Evolutionary conservation across 2,329 filamentous ascomycete species (phyloP).

Genomic region (Alternaria angustiovoidea): DNA sequence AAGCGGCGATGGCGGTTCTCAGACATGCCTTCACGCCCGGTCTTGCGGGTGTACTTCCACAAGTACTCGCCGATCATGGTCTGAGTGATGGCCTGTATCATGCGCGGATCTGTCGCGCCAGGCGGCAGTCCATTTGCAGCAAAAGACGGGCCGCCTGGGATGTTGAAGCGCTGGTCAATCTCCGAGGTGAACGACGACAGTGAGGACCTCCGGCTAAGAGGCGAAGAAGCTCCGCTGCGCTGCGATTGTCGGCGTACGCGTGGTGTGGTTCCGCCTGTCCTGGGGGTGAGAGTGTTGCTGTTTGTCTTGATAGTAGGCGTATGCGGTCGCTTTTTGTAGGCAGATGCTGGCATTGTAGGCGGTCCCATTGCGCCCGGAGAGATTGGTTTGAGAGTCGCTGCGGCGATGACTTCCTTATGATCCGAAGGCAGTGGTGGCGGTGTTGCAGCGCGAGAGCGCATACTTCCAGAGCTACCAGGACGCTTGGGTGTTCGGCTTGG

Average conservation of each 20-base stretch:
- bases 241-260: slow-evolving; percentile 51
- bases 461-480: slow-evolving; percentile 78
- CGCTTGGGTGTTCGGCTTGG: slow-evolving; percentile 56
- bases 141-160: slow-evolving; percentile 59
- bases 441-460: slow-evolving; percentile 58
- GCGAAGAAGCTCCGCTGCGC: slow-evolving; percentile 60
- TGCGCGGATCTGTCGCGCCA: slow-evolving; percentile 83
- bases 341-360: slow-evolving; percentile 82
- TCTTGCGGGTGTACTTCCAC: slow-evolving; percentile 98
- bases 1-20: slow-evolving; percentile 91
- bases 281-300: slow-evolving; percentile 55
- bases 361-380: slow-evolving; percentile 74
- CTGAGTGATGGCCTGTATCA: slow-evolving; percentile 99
- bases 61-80: slow-evolving; percentile 99
- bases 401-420: slow-evolving; percentile 84
- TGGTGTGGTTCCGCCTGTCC: slow-evolving; percentile 65
- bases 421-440: slow-evolving; percentile 81
- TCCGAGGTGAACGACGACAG: slow-evolving; percentile 96
- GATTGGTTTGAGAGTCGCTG: slow-evolving; percentile 67
- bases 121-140: slow-evolving; percentile 68
- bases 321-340: slow-evolving; percentile 61
- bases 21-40: slow-evolving; percentile 87
- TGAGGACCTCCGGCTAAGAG: slow-evolving; percentile 75
- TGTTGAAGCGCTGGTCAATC: slow-evolving; percentile 87
- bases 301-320: slow-evolving; percentile 54